Conservation (phyloP, 176 grass and related monocot species). For the maize (Zea mays) region Zm-B73-REFERENCE-NAM-5.0 NC_050096.1:48372501-48373000, state of each 20-base stretch:
- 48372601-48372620: slow-evolving; percentile 65
- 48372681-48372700: slow-evolving; percentile 86
- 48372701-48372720: slow-evolving; percentile 57
- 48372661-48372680: slow-evolving; percentile 70
- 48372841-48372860: background rate
- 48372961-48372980: slow-evolving; percentile 78
- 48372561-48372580: slow-evolving; percentile 87
- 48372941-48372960: slow-evolving; percentile 83
- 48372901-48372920: background rate
- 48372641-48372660: slow-evolving; percentile 58
- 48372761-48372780: slow-evolving; percentile 61
- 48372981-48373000: slow-evolving; percentile 77
- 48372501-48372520: slow-evolving; percentile 8
- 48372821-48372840: slow-evolving; percentile 2
- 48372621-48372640: slow-evolving; percentile 81
- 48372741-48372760: slow-evolving; percentile 76
- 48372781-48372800: slow-evolving; percentile 49
- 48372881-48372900: slow-evolving; percentile 9
- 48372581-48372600: slow-evolving; percentile 71
- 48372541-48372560: background rate
- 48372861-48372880: too few species aligned
- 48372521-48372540: background rate
- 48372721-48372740: slow-evolving; percentile 80
- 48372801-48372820: slow-evolving; percentile 32
- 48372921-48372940: background rate